Conservation (phyloP, 441 rosid genomes). For the Populus hybrid region DNA sequence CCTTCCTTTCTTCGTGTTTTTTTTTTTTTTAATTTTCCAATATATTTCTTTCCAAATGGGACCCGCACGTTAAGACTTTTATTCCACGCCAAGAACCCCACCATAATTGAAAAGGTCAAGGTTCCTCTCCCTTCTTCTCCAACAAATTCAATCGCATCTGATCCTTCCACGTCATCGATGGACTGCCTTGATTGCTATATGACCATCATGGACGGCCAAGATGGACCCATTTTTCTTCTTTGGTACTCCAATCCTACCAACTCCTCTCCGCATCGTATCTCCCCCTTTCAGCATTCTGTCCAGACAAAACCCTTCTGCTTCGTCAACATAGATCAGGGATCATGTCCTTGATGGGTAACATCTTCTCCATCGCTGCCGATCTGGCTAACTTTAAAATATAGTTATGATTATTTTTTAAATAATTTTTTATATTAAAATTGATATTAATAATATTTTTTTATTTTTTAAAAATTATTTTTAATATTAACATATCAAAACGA, state of each 20-base stretch:
- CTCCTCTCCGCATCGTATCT: neutral
- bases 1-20: neutral
- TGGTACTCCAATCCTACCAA: neutral
- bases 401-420: too few relatives aligned
- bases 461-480: too few relatives aligned
- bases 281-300: neutral
- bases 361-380: too few relatives aligned
- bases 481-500: too few relatives aligned
- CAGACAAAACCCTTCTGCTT: neutral
- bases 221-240: neutral
- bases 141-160: slow-evolving; percentile 1
- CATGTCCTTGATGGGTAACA: too few relatives aligned
- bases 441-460: too few relatives aligned
- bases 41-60: neutral
- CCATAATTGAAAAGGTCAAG: slow-evolving; percentile 17
- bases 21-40: neutral
- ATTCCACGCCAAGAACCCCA: slow-evolving; percentile 16
- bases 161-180: slow-evolving; percentile 10
- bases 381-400: too few relatives aligned
- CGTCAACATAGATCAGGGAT: too few relatives aligned
- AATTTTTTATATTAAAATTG: too few relatives aligned
- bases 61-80: slow-evolving; percentile 17
- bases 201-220: neutral
- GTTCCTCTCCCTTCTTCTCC: slow-evolving; percentile 3
- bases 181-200: neutral